Evolutionary conservation across 306 rosid genomes (phyloP), one percentile per base, ranked within the genome.

Genomic region (Cucumis sativus): DNA sequence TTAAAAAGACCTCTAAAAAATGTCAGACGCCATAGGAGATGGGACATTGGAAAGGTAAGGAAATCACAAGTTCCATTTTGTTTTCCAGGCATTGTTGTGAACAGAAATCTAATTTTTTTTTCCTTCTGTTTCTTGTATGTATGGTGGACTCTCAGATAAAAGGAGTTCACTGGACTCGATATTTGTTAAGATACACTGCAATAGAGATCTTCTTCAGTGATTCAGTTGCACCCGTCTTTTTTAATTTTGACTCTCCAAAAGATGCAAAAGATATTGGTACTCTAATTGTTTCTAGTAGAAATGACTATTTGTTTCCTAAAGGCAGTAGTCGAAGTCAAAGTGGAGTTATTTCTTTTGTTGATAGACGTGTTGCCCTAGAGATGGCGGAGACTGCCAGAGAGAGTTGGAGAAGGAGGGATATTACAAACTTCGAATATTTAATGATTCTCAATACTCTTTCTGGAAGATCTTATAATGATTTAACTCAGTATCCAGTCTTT

Each of bases 401-500:
- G 83, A 90, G 93, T 85, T 95, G 98, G 98, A 90, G 86, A 87
- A 92, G 91, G 79, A 88, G 98, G 88, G 98, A 92, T 66, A 90
- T 95, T 68, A 89, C 98, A 52, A 95, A 95, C 87, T 95, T 90
- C 78, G 97, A 95, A 82, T 95, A 95, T 88, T 83, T 95, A 78
- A 92, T 95, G 92, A 95, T 87, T 84, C 97, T 95, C 69, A 95
- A 95, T 78, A 92, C 96, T 4, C 91, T 95, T 81, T 88, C 98
- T 45, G 98, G 98, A 84, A 90, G 98, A 85, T 92, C 98, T 70
- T 92, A 90, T 80, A 95, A 95, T 78, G 98, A 95, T 82, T 82
- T 95, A 83, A 95, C 98, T 60, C 98, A 95, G 76, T 95, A 95
- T 86, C 98, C 98, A 23, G 88, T 95, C 79, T 95, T 95, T 79